Evolutionary conservation across 345 rosid species (phyloP).

Genomic region (Eucalyptus pauciflora): DNA sequence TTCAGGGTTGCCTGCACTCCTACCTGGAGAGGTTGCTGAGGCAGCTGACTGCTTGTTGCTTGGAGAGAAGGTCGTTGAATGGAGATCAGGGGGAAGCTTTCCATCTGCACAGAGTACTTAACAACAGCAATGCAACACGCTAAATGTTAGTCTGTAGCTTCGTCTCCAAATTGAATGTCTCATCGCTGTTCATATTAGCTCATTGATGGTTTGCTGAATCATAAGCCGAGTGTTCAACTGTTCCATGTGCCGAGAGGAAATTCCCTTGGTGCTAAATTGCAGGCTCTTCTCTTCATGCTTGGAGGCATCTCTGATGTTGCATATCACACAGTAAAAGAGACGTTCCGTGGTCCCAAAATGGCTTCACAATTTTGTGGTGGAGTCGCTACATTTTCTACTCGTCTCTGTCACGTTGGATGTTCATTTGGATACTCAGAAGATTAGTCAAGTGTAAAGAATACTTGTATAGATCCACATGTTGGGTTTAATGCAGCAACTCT

Average conservation of each 20-base stretch:
- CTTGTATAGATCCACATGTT: neutral
- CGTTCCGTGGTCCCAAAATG: neutral
- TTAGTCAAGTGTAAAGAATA: neutral
- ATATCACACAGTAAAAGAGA: neutral
- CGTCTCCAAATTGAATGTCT: neutral
- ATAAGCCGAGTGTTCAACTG: neutral
- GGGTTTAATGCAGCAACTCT: neutral
- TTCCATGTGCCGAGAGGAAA: neutral
- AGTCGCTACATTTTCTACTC: neutral
- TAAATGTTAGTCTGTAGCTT: neutral
- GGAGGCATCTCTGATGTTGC: neutral
- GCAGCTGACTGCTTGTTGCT: slow-evolving; percentile 73
- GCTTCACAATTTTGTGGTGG: neutral
- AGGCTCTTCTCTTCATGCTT: neutral
- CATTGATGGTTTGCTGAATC: neutral
- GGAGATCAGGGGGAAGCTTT: slow-evolving; percentile 86
- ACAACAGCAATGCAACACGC: neutral
- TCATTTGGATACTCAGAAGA: neutral
- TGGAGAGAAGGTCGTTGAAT: slow-evolving; percentile 57
- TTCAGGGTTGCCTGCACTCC: slow-evolving; percentile 40
- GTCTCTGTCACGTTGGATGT: neutral
- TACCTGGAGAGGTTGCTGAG: slow-evolving; percentile 69
- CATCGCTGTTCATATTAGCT: neutral
- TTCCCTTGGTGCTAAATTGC: neutral
- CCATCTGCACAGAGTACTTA: slow-evolving; percentile 46